phyloP scores from a whole-genome alignment of 106 monocot species.

The Dioscorea alata region DNA sequence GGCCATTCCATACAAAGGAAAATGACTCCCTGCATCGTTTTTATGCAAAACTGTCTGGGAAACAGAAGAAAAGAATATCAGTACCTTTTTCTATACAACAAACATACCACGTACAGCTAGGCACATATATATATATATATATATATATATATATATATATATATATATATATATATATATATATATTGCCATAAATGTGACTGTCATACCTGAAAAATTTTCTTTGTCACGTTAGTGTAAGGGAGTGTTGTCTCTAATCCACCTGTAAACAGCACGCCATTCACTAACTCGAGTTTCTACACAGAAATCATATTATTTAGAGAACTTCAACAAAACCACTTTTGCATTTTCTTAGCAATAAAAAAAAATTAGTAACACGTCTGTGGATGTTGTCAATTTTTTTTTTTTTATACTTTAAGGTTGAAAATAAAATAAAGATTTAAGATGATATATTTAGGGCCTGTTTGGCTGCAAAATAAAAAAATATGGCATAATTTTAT shows the following conservation, averaged over 20 bases:
- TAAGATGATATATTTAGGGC: too few species aligned
- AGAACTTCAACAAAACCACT: background rate
- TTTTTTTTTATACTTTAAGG: too few species aligned
- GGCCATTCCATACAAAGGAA: slow-evolving; percentile 62
- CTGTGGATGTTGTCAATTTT: too few species aligned
- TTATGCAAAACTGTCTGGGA: slow-evolving; percentile 38
- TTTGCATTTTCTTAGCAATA: background rate
- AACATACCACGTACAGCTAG: too few species aligned
- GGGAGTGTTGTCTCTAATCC: slow-evolving; percentile 3
- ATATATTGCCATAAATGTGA: background rate
- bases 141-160: too few species aligned
- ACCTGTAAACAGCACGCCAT: slow-evolving; percentile 9
- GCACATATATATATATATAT: too few species aligned
- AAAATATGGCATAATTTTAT: too few species aligned
- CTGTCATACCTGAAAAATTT: slow-evolving; percentile 1
- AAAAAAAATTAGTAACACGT: too few species aligned
- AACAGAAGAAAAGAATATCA: background rate
- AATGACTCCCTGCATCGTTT: slow-evolving; percentile 63
- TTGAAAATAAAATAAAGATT: too few species aligned
- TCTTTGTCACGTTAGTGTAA: background rate
- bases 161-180: too few species aligned
- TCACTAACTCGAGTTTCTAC: slow-evolving; percentile 8
- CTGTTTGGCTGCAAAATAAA: too few species aligned
- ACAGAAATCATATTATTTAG: background rate
- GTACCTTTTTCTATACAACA: background rate